Percentiles rank a stretch among this genome's conserved stretches.
Evolutionary conservation across 148 eudicot genomes (phyloP).

Genomic region (Diospyros kaki): DNA sequence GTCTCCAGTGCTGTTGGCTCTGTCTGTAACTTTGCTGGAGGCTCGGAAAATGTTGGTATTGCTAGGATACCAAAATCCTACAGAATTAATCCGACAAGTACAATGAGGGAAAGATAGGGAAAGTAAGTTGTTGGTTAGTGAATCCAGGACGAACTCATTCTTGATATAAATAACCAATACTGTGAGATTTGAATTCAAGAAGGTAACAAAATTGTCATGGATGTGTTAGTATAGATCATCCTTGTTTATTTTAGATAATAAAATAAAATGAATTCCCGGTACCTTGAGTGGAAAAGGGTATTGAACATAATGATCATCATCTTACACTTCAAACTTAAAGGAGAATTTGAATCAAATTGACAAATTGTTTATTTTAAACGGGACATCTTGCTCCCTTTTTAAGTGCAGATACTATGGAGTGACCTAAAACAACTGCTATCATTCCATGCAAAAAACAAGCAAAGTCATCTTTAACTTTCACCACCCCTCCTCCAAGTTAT

Average conservation of each 20-base stretch:
- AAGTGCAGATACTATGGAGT: too few species aligned
- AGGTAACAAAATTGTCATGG: background rate
- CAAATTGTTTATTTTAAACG: too few species aligned
- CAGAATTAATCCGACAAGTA: background rate
- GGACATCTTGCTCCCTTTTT: too few species aligned
- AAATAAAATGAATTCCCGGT: background rate
- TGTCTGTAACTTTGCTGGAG: constrained; percentile 75
- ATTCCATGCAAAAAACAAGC: too few species aligned
- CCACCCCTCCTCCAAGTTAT: too few species aligned
- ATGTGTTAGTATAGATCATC: background rate
- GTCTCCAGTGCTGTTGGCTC: constrained; percentile 53
- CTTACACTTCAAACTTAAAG: too few species aligned
- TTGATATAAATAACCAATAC: background rate
- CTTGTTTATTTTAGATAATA: too few species aligned
- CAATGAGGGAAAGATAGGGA: background rate
- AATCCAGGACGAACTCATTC: constrained; percentile 1
- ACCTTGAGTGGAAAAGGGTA: background rate
- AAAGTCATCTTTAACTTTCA: too few species aligned
- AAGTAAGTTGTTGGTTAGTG: background rate
- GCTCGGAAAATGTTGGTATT: constrained; percentile 83
- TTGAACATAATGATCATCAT: background rate
- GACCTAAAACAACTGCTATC: too few species aligned
- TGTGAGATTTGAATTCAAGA: background rate
- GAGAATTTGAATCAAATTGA: background rate
- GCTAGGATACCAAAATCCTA: constrained; percentile 72